phyloP scores from a whole-genome alignment of 1,284 basidiomycete species.

The Naganishia liquefaciens region DNA sequence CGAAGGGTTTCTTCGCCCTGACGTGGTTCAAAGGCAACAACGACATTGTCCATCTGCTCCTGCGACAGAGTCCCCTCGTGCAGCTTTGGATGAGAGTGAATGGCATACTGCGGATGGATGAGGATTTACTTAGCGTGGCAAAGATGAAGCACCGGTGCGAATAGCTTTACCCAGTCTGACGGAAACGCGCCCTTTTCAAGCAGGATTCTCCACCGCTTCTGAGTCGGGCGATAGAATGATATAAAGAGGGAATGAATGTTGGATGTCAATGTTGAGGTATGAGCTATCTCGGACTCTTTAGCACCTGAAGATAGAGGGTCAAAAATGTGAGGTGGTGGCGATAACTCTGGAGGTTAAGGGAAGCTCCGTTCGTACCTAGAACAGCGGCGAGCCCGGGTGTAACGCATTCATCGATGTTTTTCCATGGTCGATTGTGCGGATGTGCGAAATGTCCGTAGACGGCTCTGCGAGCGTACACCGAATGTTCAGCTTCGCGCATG shows the following conservation, averaged over 20 bases:
- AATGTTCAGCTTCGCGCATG: neutral
- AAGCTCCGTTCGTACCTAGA: conserved; percentile 71
- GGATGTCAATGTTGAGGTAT: conserved; percentile 89
- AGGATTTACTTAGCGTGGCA: neutral
- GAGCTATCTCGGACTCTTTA: conserved; percentile 81
- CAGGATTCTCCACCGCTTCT: conserved; percentile 83
- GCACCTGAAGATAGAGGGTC: conserved; percentile 62
- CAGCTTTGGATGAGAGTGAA: conserved; percentile 78
- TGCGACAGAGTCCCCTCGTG: conserved; percentile 72
- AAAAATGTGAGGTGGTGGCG: neutral
- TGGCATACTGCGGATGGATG: conserved; percentile 71
- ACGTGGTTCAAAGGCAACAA: conserved; percentile 78
- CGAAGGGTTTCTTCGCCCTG: conserved; percentile 82
- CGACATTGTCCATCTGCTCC: conserved; percentile 59
- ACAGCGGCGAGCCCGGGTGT: conserved; percentile 76
- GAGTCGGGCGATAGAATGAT: conserved; percentile 87
- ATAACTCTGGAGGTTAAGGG: neutral
- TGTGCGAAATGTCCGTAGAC: conserved; percentile 92
- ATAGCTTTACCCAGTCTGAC: conserved; percentile 73
- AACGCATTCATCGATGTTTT: conserved; percentile 71
- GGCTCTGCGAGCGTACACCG: conserved; percentile 59
- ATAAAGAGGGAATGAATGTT: conserved; percentile 94
- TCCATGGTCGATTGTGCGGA: conserved; percentile 80
- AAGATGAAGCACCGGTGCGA: neutral
- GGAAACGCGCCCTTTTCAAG: conserved; percentile 94